Evolutionary conservation across 352 stramenopile genomes (phyloP), one percentile per base, ranked within the genome.

Genomic region (Globisporangium camurandrum): DNA sequence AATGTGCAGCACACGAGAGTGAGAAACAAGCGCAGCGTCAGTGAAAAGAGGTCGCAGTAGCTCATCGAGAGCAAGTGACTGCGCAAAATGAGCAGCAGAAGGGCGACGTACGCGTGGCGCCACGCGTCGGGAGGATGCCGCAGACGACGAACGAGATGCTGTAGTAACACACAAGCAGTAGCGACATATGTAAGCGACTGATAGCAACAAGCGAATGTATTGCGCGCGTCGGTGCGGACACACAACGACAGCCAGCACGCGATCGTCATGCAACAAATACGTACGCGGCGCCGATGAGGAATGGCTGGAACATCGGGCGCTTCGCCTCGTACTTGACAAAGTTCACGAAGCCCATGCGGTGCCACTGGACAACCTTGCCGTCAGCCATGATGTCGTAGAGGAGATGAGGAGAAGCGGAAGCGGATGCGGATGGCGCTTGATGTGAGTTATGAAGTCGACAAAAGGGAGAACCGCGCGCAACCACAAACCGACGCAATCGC

Each of bases 281-380:
- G 57, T 83, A 86, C 67, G 67, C 71, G 51, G 75, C 83, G 31
- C 71, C 83, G 62, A 80, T 66, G 56, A 93, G 73, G 67, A 93
- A 93, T 10, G 83, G 83, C 41, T 78, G 75, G 75, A 93, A 91
- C 71, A 86, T 81, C 7, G 75, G 71, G 56, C 83, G 79, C 50
- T 75, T 85, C 42, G 69, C 59, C 63, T 93, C 83, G 63, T 89
- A 71, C 49, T 66, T 59, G 52, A 93, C 51, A 61, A 90, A 93
- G 60, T 93, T 61, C 45, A 48, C 62, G 66, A 84, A 90, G 17
- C 75, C 70, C 46, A 92, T 60, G 55, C 84, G 84, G 74, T 93
- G 83, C 83, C 83, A 93, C 72, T 69, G 75, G 31, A 91, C 69
- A 52, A 74, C 72, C 61, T 91, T 91, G 56, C 63, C 57, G 31